These are phyloP conservation scores for Colletotrichum somersetense DNA, from an alignment of 2,329 filamentous ascomycete species.

Conservation along the genomic window DNA sequence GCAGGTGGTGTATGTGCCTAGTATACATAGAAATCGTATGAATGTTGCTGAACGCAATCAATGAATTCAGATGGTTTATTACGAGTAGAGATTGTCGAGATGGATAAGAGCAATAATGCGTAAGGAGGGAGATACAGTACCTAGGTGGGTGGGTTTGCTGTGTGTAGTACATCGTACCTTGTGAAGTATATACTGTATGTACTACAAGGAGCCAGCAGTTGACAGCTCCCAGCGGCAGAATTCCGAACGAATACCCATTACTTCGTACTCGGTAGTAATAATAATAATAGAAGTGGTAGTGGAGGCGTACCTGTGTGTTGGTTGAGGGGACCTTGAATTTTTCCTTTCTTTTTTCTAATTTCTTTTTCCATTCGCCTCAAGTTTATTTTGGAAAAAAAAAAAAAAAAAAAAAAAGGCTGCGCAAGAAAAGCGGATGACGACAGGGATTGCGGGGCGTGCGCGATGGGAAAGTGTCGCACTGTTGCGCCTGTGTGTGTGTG, in stretches of 20 bases:
- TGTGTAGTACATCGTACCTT: no score
- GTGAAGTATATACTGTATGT: no score
- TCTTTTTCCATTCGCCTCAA: not conserved
- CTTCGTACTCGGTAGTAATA: no score
- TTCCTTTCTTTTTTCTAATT: not conserved
- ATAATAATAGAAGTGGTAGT: not conserved
- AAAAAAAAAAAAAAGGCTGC: slow-evolving; percentile 33
- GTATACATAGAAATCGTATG: no score
- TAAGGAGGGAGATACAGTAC: no score
- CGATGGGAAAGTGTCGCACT: slow-evolving; percentile 4
- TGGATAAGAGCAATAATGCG: no score
- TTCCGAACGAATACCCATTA: no score
- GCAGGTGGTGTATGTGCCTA: not conserved
- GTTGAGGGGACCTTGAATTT: not conserved
- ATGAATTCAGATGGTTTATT: not conserved
- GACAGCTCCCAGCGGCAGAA: not conserved
- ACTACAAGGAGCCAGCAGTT: not conserved
- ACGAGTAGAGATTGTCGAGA: not conserved
- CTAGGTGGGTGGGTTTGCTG: no score
- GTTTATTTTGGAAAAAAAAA: slow-evolving; percentile 36
- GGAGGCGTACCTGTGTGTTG: not conserved
- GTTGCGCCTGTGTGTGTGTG: not conserved
- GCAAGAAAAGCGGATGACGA: slow-evolving; percentile 17
- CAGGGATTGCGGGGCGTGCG: slow-evolving; percentile 25
- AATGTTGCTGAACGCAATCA: not conserved